Percentiles rank a stretch among this genome's conserved stretches.
Conservation (phyloP, 495 filamentous ascomycete genomes). For the Cercophora scortea region DNA sequence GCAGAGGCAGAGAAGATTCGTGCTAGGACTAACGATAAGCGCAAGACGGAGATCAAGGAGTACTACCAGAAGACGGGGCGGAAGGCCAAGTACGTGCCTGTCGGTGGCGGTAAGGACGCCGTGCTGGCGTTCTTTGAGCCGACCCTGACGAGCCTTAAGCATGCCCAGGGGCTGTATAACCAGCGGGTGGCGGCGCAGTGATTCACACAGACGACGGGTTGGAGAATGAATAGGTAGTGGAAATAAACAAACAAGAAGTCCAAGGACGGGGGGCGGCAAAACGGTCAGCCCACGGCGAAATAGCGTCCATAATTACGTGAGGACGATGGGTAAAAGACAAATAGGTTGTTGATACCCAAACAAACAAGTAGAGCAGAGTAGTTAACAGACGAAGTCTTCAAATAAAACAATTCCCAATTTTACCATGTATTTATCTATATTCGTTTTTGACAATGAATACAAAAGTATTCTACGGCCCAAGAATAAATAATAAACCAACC, state of each 20-base stretch:
- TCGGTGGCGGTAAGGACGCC: constrained; percentile 65
- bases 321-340: too few species aligned
- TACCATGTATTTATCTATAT: too few species aligned
- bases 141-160: constrained; percentile 56
- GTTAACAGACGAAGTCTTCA: neutral
- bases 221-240: neutral
- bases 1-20: constrained; percentile 70
- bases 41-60: constrained; percentile 62
- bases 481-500: neutral
- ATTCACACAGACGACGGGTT: neutral
- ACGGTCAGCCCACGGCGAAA: too few species aligned
- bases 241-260: neutral
- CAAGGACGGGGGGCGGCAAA: too few species aligned
- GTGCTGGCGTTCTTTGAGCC: constrained; percentile 69
- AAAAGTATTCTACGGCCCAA: neutral
- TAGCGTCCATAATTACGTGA: too few species aligned
- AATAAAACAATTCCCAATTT: too few species aligned
- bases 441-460: neutral
- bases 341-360: too few species aligned
- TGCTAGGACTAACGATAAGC: constrained; percentile 49
- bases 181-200: constrained; percentile 10
- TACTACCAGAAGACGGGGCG: constrained; percentile 60
- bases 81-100: constrained; percentile 56
- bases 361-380: neutral
- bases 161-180: constrained; percentile 57